Evolutionary conservation across 495 filamentous ascomycete species (phyloP).

Genomic region (Tetracladium setigerum): DNA sequence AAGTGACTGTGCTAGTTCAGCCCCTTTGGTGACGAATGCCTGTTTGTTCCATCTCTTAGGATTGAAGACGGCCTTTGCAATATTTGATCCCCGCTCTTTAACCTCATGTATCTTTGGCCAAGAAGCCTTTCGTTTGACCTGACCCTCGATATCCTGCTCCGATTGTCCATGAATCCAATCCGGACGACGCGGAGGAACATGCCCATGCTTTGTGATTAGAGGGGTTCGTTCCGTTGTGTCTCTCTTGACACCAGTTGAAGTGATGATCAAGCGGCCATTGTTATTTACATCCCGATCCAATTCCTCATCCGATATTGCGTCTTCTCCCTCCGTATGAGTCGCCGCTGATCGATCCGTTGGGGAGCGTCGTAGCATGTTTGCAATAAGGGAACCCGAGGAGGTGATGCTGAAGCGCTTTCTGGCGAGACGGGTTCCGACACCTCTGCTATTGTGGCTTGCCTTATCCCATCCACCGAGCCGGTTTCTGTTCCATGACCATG

Average conservation of each 20-base stretch:
- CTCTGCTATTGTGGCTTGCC: conserved; percentile 33
- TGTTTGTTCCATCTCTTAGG: conserved; percentile 68
- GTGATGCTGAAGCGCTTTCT: conserved; percentile 22
- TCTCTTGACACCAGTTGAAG: conserved; percentile 9
- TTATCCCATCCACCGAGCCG: conserved; percentile 12
- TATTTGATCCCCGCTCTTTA: conserved; percentile 16
- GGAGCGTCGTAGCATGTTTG: conserved; percentile 55
- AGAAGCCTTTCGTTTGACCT: conserved; percentile 10
- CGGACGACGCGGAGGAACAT: too few species aligned
- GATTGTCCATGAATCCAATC: conserved; percentile 20
- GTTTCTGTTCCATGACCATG: conserved; percentile 9
- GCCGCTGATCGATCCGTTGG: conserved; percentile 27
- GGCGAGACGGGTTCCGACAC: conserved; percentile 53
- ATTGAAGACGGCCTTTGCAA: conserved; percentile 28
- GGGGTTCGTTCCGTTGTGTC: conserved; percentile 26
- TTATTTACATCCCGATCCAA: not conserved
- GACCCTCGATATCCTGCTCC: conserved; percentile 26
- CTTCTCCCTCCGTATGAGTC: not conserved
- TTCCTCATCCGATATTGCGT: not conserved
- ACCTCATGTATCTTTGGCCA: conserved; percentile 19
- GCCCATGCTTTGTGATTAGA: conserved; percentile 16
- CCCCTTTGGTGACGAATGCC: conserved; percentile 54
- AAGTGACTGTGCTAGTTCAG: conserved; percentile 60
- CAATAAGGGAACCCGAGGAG: conserved; percentile 47
- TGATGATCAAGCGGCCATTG: conserved; percentile 9